phyloP scores from a whole-genome alignment of 169 alveolate species.

The Plasmodium sp. region DNA sequence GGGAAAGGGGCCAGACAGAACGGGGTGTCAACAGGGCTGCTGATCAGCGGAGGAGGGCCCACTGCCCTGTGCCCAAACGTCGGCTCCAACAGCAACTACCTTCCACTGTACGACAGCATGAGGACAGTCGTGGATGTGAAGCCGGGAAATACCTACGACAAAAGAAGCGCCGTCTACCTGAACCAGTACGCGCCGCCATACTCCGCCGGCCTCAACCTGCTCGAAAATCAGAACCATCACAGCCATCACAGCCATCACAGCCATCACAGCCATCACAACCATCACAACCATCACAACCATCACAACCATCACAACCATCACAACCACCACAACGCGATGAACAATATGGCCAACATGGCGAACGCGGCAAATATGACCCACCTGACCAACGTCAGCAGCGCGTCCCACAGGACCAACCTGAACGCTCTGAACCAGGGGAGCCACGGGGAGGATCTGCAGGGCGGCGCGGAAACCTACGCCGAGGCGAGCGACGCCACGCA shows the following conservation, averaged over 20 bases:
- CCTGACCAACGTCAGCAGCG: not conserved
- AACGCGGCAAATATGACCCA: not conserved
- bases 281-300: not conserved
- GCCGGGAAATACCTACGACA: not conserved
- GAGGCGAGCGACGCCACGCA: not conserved
- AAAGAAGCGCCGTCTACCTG: not conserved
- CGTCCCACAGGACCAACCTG: not conserved
- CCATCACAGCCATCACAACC: not conserved
- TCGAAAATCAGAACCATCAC: not conserved
- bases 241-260: not conserved
- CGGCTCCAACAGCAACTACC: not conserved
- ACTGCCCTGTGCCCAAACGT: not conserved
- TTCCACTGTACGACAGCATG: constrained; percentile 16
- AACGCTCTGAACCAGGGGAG: not conserved
- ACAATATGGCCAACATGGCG: no score
- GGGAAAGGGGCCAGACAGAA: not conserved
- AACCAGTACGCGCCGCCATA: not conserved
- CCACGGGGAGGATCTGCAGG: not conserved
- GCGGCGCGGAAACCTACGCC: not conserved
- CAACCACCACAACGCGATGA: not conserved
- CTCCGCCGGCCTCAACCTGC: not conserved
- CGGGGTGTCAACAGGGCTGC: not conserved
- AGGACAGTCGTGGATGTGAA: not conserved
- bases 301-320: not conserved
- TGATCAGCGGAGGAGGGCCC: not conserved